Evolutionary conservation across 495 filamentous ascomycete genomes (phyloP), one percentile per base, ranked within the genome.

Genomic region (Xylaria nigripes): DNA sequence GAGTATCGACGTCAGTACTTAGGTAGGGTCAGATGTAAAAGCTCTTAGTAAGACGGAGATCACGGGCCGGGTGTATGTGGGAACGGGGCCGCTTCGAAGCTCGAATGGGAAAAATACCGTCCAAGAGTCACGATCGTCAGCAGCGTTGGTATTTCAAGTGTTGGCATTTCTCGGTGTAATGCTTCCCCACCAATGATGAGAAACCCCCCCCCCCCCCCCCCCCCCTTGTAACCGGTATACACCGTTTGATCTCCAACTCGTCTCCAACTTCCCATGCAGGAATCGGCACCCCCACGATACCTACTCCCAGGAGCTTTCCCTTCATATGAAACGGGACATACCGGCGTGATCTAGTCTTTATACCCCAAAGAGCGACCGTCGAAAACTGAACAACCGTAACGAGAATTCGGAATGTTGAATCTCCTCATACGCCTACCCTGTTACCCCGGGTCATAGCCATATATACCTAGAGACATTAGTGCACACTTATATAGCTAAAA

Each of bases 181-280:
- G 53, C 54, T 55, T 52, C 47, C 58, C 58, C 58, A 57, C 61
- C 58, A 61, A 58, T 64, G 40, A 60, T 24, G 45, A 45, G 45
- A 56, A 29, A 21, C 24, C 18, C 2, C 30, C n/a, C n/a, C n/a
- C n/a, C n/a, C n/a, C n/a, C n/a, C n/a, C n/a, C n/a, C n/a, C n/a
- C n/a, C n/a, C n/a, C n/a, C n/a, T n/a, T 30, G 4, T 18, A 36
- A 8, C 34, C 47, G 22, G 3, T 34, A 16, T 23, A 18, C 44
- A 50, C 50, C 27, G 41, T 13, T 32, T n/a, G 2, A 48, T 50
- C 55, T 27, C 55, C 56, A 55, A 57, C n/a, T 51, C 36, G 34
- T 53, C 54, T 50, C 57, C 57, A 57, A 57, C 22, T 51, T 48
- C 50, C 12, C 30, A 49, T 50, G 51, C 23, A 40, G 44, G 48